phyloP scores from a whole-genome alignment of 805 yeast genomes.

The Lachancea lanzarotensis region DNA sequence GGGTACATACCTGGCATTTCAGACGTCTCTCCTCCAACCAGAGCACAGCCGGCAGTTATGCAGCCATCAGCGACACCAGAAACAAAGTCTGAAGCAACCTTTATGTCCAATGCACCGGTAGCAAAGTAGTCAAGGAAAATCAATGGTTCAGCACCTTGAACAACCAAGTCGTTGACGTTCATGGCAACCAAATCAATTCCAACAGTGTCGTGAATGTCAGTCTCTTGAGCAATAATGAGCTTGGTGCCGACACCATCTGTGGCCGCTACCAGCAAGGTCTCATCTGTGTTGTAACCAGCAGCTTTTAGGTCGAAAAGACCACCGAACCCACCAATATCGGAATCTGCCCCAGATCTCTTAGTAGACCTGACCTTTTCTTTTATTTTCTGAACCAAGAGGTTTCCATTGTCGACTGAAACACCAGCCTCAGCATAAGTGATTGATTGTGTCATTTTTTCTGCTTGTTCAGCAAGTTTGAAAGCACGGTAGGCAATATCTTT shows the following conservation, averaged over 20 bases:
- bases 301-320: constrained; percentile 87
- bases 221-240: constrained; percentile 85
- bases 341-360: constrained; percentile 91
- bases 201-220: constrained; percentile 90
- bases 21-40: constrained; percentile 98
- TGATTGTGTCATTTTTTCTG: constrained; percentile 22
- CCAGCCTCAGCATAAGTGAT: constrained; percentile 95
- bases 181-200: constrained; percentile 98
- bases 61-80: constrained; percentile 97
- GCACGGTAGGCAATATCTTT: constrained; percentile 96
- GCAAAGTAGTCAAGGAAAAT: constrained; percentile 95
- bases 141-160: constrained; percentile 98
- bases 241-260: constrained; percentile 99
- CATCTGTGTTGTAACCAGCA: constrained; percentile 74
- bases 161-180: constrained; percentile 97
- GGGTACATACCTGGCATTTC: constrained; percentile 99
- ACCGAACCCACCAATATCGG: constrained; percentile 98
- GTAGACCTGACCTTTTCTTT: constrained; percentile 89
- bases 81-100: constrained; percentile 81
- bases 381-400: constrained; percentile 80
- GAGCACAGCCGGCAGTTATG: constrained; percentile 89
- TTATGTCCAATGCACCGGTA: constrained; percentile 81
- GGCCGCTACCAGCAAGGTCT: constrained; percentile 87
- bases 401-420: constrained; percentile 96
- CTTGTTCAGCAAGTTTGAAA: constrained; percentile 47